phyloP scores from a whole-genome alignment of 805 yeast species.

The Saccharomycopsis sp. region DNA sequence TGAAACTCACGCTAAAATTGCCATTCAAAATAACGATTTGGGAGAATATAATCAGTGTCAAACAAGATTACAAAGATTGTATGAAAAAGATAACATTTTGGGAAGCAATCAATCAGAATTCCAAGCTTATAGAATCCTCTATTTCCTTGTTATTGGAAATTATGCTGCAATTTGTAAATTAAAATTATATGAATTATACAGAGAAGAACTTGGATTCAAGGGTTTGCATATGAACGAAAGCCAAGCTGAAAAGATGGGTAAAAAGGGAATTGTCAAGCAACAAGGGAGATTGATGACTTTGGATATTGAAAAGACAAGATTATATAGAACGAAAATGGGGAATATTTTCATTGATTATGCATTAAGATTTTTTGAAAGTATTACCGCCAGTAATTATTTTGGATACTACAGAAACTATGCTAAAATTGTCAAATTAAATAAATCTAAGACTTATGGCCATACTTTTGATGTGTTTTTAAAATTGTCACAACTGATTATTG shows the following conservation, averaged over 20 bases:
- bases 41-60: constrained; percentile 97
- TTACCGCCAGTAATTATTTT: constrained; percentile 39
- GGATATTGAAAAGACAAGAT: background rate
- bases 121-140: constrained; percentile 60
- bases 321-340: constrained; percentile 22
- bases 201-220: constrained; percentile 1
- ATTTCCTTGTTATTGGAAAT: constrained; percentile 66
- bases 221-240: background rate
- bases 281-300: background rate
- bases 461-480: constrained; percentile 18
- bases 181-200: constrained; percentile 19
- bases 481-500: constrained; percentile 43
- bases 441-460: constrained; percentile 18
- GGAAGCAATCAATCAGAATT: constrained; percentile 46
- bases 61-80: constrained; percentile 61
- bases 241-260: background rate
- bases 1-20: constrained; percentile 80
- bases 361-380: constrained; percentile 26
- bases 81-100: constrained; percentile 31
- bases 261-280: background rate
- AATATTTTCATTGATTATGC: constrained; percentile 23
- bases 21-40: constrained; percentile 70
- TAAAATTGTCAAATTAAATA: constrained; percentile 31
- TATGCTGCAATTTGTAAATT: constrained; percentile 41
- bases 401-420: constrained; percentile 36